Conservation (phyloP, 345 rosid genomes). For the Mallotus nudiflorus region DNA sequence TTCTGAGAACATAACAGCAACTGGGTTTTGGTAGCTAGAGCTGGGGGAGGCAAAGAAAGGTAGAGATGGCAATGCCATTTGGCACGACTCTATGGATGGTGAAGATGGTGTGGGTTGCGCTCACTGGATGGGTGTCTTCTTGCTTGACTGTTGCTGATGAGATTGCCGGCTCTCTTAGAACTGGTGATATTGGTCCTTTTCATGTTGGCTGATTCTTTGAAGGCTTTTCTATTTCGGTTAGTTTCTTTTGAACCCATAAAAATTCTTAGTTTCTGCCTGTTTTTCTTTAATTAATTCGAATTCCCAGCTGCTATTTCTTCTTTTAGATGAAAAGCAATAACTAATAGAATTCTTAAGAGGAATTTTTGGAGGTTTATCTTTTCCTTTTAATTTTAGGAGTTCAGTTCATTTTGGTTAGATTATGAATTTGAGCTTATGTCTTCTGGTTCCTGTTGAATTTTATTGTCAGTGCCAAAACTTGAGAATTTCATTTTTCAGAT, state of each 20-base stretch:
- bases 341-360: too few relatives aligned
- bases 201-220: conserved; percentile 48
- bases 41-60: neutral
- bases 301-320: too few relatives aligned
- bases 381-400: neutral
- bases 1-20: too few relatives aligned
- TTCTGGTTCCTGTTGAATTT: too few relatives aligned
- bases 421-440: neutral
- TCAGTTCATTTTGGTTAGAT: neutral
- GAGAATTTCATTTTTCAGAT: too few relatives aligned
- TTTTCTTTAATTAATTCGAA: neutral
- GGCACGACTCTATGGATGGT: conserved; percentile 57
- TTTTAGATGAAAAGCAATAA: too few relatives aligned
- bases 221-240: neutral
- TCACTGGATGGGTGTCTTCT: conserved; percentile 74
- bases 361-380: neutral
- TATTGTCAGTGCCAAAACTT: too few relatives aligned
- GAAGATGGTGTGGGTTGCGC: conserved; percentile 63
- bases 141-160: conserved; percentile 88
- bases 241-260: neutral
- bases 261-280: neutral
- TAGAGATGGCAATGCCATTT: conserved; percentile 64
- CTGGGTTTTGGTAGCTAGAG: neutral
- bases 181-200: conserved; percentile 86
- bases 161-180: conserved; percentile 66